A percentile compares a stretch with the other conserved stretches of the same genome.
Evolutionary conservation across 306 rosid species (phyloP).

Genomic region (Quercus dentata): DNA sequence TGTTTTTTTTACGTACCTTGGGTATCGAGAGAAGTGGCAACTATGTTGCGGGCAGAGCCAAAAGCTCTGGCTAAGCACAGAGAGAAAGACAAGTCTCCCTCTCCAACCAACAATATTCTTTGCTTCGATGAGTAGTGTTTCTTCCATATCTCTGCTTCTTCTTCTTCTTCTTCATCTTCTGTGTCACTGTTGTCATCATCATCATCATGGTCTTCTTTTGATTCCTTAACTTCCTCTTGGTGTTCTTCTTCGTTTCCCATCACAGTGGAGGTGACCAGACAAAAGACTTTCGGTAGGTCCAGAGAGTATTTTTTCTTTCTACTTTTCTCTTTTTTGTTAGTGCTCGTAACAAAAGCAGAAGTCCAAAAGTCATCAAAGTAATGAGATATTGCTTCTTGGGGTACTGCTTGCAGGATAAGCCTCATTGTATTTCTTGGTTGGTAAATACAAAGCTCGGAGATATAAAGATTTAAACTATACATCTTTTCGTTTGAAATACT

Average conservation of each 20-base stretch:
- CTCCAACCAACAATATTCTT: conserved; percentile 66
- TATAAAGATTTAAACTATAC: no score
- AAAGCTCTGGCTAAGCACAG: conserved; percentile 54
- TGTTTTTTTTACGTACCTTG: conserved; percentile 32
- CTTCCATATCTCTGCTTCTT: conserved; percentile 50
- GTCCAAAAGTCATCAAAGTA: no score
- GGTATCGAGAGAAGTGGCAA: conserved; percentile 76
- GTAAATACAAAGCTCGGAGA: no score
- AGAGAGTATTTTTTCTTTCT: neutral
- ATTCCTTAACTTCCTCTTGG: neutral
- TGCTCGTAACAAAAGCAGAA: neutral
- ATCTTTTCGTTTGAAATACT: no score
- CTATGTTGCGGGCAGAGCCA: conserved; percentile 61
- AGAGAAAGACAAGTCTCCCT: conserved; percentile 83
- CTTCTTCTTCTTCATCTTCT: conserved; percentile 21
- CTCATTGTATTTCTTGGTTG: no score
- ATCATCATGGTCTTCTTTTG: neutral
- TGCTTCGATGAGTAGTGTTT: conserved; percentile 75
- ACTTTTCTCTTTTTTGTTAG: neutral
- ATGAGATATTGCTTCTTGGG: no score
- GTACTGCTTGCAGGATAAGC: no score
- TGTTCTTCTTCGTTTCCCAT: neutral
- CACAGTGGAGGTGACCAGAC: neutral
- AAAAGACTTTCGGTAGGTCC: neutral
- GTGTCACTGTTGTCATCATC: neutral